Evolutionary conservation across 1,139 yeast species (phyloP), one percentile per base, ranked within the genome.

Genomic region (Candida mesenterica): DNA sequence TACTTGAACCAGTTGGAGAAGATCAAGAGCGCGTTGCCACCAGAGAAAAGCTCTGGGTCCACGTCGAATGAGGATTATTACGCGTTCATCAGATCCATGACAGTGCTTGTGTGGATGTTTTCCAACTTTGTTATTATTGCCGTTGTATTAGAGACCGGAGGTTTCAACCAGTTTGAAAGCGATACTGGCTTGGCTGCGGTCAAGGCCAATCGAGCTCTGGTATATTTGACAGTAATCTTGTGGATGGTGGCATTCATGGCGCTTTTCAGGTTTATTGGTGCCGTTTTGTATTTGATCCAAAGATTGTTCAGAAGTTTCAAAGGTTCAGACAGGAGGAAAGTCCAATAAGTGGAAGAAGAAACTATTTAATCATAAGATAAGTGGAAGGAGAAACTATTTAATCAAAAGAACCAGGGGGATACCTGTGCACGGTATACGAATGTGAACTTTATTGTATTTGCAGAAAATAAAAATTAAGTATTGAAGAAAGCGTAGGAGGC

Each of bases 161-260:
- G 90, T 19, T 55, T 79, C 37, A 58, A 62, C 38, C 72, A 68
- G 42, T 65, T 70, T 39, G 42, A 40, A 22, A 15, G 33, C 3
- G 44, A 31, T 8, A 36, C 34, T 6, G 39, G 34, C 3, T 34
- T 41, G 30, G 32, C 37, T 3, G 32, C 45, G 4, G 42, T 43
- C 13, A 51, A 55, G 32, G 43, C 41, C 6, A 44, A 46, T 5
- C 51, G 75, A 36, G 56, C 71, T 3, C 55, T 56, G 26, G 66
- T 81, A 26, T 83, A 81, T 53, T 79, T 86, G 55, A 77, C 85
- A 5, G 82, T 84, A 24, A 72, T 86, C 40, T 70, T 86, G 43
- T 85, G 95, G 92, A 64, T 83, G 38, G 94, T 85, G 31, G 95
- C 95, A 1, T 73, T 82, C 34, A 72, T 85, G 75, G 94, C 95